Evolutionary conservation across 345 rosid species (phyloP), one percentile per base, ranked within the genome.

Genomic region (Noccaea caerulescens): DNA sequence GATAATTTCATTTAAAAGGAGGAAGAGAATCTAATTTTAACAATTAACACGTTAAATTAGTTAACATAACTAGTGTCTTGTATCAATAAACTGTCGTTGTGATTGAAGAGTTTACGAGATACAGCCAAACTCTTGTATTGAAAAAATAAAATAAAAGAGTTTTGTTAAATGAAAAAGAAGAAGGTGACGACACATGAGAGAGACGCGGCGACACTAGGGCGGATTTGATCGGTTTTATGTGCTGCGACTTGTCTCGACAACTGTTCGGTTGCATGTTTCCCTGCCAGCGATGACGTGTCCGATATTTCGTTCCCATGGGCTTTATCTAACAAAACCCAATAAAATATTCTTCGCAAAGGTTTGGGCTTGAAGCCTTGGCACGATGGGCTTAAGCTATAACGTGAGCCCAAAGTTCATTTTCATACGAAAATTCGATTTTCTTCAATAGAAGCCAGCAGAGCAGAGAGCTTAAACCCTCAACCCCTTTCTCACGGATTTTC

Each of bases 231-330:
- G 14, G 34, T 59, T 10, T 8, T 13, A 44, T 50, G 20, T 41
- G 44, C 64, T 68, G 58, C 51, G 51, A 66, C 55, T 49, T 13
- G n/a, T 12, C 43, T 65, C 41, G 68, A 56, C 79, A 75, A 68
- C 69, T 75, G 79, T 75, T 60, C 74, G 52, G 74, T 54, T 75
- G 79, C 74, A 68, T 75, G 79, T 54, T 54, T 61, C 30, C 30
- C 3, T 54, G 63, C 64, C 18, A 2, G 10, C 58, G 6, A 32
- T 7, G 58, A 62, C 79, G 62, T 75, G 58, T 75, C 36, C 14
- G 3, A 10, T n/a, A 18, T 30, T 61, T 0, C 1, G 8, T 30
- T 4, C 5, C 30, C 30, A 27, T 27, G 30, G 30, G 30, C 30
- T 27, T 27, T 27, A 27, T 27, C 23, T 20, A 20, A 20, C 2